Evolutionary conservation across 257 asterid species (phyloP), one percentile per base, ranked within the genome.

Genomic region (Petunia axillaris): DNA sequence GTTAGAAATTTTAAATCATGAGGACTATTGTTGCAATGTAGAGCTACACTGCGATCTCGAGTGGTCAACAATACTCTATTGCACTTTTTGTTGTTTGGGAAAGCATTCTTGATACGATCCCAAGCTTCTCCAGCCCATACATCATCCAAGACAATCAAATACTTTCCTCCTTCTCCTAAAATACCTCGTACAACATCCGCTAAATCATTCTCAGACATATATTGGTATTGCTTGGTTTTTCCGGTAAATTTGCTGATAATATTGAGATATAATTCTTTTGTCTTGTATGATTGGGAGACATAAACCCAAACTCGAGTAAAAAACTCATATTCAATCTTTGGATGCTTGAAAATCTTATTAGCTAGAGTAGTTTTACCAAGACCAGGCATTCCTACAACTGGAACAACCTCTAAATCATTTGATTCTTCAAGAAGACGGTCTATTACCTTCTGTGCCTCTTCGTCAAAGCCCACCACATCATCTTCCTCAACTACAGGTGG

Each of bases 61-160:
- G 90, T 90, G 1, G 93, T 89, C 39, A 90, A 76, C 65, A 90
- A 41, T 37, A 90, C 79, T 57, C 90, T 85, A 70, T 91, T 86
- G 46, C 82, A 13, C 46, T 85, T 90, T n/a, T 55, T 70, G 55
- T 89, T 87, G 78, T 52, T 87, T 7, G 90, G 89, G 75, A 90
- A 87, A 48, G 87, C 87, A 2, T 71, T 70, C 81, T 78, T 86
- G 79, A 90, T 36, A 16, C 43, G 36, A 4, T 52, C 13, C 82
- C 78, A 79, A 50, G 65, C 78, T 36, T 35, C 48, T 4, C 10
- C 6, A 0, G 59, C 35, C 78, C 82, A 79, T 16, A 79, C 39
- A 46, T 79, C 82, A 36, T 79, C 64, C 9, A 64, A 25, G 37
- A 79, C 76, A 35, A 79, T 37, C 50, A 79, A 41, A 50, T 79